Base-by-base conservation (phyloP, 257 asterid species). In the Solanum neorickii region DNA sequence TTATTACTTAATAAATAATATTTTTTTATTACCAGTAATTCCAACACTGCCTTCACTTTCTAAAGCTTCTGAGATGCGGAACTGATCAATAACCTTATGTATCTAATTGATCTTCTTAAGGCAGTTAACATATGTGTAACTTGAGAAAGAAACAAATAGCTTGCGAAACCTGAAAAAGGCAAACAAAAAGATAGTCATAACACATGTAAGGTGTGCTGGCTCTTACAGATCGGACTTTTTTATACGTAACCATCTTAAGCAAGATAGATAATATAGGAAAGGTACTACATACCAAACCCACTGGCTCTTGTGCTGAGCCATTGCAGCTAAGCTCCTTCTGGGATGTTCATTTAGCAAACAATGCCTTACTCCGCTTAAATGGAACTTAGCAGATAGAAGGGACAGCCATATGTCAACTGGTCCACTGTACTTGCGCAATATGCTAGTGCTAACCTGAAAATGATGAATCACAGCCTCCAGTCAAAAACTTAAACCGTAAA, bases 261-360 rank as follows among this genome's bases (percentile, higher is more conserved):
- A 74, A 60, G 84, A 44, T 0, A 60, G 84, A 44, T 0, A 44
- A 75, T 21, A 78, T 16, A 47, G 42, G 25, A 80, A 80, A 47
- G 44, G 68, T 31, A 39, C 5, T 47, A 92, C 93, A 12, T 89
- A 96, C 98, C 99, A 96, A 90, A 95, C 93, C 98, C 98, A 96
- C 88, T 96, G 98, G 91, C 99, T 96, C 80, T 83, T 91, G 88
- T 95, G 98, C 83, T 94, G 97, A 88, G 97, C 97, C 99, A 96
- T 96, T 21, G 99, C 98, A 35, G 90, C 91, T 89, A 92, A 95
- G 89, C 94, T 96, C 90, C 84, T 94, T 23, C 76, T 83, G 27
- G 95, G 96, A 87, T 93, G 89, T 88, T 87, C 91, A 90, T 96
- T 96, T 87, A 93, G 93, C 88, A 96, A 86, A 92, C 95, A 94